phyloP scores from a whole-genome alignment of 345 rosid species.

The Salix viminalis region DNA sequence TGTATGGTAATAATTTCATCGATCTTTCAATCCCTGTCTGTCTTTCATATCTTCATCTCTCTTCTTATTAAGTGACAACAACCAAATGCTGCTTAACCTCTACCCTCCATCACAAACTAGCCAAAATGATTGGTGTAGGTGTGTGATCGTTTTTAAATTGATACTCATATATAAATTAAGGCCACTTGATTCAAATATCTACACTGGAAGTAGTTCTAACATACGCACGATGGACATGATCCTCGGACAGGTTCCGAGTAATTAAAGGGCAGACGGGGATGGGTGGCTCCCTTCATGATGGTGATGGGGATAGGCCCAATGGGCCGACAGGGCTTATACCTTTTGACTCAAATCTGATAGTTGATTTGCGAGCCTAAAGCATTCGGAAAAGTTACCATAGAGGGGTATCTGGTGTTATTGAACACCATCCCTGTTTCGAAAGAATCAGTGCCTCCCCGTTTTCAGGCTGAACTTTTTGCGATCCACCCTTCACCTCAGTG shows the following conservation, averaged over 20 bases:
- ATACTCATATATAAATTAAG: not conserved
- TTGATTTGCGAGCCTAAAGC: not conserved
- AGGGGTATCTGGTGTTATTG: not conserved
- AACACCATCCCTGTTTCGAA: too few relatives aligned
- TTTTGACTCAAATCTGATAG: constrained; percentile 4
- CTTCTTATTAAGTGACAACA: too few relatives aligned
- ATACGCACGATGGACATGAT: not conserved
- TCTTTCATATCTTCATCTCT: too few relatives aligned
- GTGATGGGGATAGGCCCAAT: constrained; percentile 16
- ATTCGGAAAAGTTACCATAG: not conserved
- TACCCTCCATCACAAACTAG: not conserved
- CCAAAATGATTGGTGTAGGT: not conserved
- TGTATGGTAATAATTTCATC: too few relatives aligned
- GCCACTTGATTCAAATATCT: not conserved
- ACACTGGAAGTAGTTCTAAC: not conserved
- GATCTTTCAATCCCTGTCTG: too few relatives aligned
- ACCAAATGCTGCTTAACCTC: not conserved
- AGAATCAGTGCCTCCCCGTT: too few relatives aligned
- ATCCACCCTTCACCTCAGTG: too few relatives aligned
- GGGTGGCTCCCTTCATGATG: not conserved
- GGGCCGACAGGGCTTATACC: constrained; percentile 7
- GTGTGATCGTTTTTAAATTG: not conserved
- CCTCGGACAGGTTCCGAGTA: too few relatives aligned
- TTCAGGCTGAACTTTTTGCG: too few relatives aligned
- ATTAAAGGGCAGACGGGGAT: not conserved